phyloP scores from a whole-genome alignment of 2,329 filamentous ascomycete species.

The Sporothrix sp. region DNA sequence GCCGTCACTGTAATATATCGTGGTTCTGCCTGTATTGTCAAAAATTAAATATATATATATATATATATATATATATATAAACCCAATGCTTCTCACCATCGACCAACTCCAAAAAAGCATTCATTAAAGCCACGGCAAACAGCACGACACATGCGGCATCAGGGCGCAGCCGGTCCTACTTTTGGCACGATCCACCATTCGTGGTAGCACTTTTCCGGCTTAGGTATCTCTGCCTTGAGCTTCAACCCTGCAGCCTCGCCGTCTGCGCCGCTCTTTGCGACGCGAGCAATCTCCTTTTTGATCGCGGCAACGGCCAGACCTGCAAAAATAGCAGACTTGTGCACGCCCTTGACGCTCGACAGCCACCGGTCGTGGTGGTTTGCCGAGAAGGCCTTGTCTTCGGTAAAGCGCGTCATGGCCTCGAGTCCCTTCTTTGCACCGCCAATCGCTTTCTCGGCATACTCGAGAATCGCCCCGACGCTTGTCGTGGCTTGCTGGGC shows the following conservation, averaged over 20 bases:
- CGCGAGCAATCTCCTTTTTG: slow-evolving; percentile 42
- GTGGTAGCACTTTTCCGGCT: slow-evolving; percentile 46
- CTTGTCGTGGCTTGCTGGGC: slow-evolving; percentile 31
- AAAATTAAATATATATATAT: too few species aligned
- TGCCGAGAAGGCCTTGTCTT: slow-evolving; percentile 38
- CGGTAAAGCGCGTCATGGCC: slow-evolving; percentile 41
- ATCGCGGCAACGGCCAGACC: slow-evolving; percentile 53
- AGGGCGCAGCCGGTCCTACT: slow-evolving; percentile 21
- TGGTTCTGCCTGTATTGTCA: too few species aligned
- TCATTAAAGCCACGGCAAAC: too few species aligned
- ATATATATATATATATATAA: too few species aligned
- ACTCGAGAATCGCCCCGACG: slow-evolving; percentile 32
- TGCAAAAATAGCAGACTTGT: slow-evolving; percentile 62
- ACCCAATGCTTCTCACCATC: too few species aligned
- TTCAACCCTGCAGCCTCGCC: slow-evolving; percentile 22
- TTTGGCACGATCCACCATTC: slow-evolving; percentile 56
- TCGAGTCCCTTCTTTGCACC: slow-evolving; percentile 48
- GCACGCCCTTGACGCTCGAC: slow-evolving; percentile 46
- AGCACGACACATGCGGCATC: background rate
- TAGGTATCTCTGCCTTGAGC: slow-evolving; percentile 43
- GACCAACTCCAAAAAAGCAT: too few species aligned
- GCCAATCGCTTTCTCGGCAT: slow-evolving; percentile 36
- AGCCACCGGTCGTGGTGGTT: slow-evolving; percentile 52
- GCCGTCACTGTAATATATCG: too few species aligned
- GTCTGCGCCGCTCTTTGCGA: slow-evolving; percentile 18